These are phyloP conservation scores for Vigna reflexopilosa DNA, from an alignment of 306 rosid genomes.

Conservation along the genomic window DNA sequence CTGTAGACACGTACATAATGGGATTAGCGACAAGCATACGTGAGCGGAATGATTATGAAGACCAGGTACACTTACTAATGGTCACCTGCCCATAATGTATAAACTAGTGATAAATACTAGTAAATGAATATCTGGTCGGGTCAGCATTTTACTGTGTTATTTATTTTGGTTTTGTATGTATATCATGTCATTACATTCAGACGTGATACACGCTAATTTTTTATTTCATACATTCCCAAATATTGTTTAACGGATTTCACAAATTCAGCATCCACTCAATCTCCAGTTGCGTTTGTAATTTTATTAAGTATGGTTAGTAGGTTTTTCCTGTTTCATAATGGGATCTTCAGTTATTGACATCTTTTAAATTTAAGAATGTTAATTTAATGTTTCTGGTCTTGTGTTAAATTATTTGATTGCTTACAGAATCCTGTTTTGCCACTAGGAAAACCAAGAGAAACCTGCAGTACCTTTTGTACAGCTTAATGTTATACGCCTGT, in stretches of 20 bases:
- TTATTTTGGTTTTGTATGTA: neutral
- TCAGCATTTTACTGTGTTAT: neutral
- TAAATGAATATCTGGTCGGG: constrained; percentile 17
- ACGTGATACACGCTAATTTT: constrained; percentile 21
- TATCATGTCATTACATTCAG: constrained; percentile 18
- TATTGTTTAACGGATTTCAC: constrained; percentile 14
- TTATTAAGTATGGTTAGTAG: constrained; percentile 13
- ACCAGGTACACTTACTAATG: constrained; percentile 64
- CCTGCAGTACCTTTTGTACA: constrained; percentile 80
- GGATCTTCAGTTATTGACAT: constrained; percentile 26
- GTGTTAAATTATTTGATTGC: constrained; percentile 24
- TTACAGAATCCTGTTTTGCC: constrained; percentile 47
- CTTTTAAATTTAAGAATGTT: constrained; percentile 31
- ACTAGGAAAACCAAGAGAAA: constrained; percentile 88
- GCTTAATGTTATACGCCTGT: constrained; percentile 83
- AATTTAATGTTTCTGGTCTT: constrained; percentile 24
- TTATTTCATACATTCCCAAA: constrained; percentile 30
- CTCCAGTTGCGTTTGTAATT: constrained; percentile 24
- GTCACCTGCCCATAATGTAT: constrained; percentile 28
- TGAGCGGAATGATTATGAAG: constrained; percentile 88
- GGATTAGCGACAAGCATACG: constrained; percentile 97
- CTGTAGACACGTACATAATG: constrained; percentile 96
- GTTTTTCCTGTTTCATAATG: constrained; percentile 27
- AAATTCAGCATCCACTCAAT: constrained; percentile 15
- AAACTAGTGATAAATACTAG: constrained; percentile 18